These are phyloP conservation scores for Boletus vinaceobasis DNA, from an alignment of 768 basidiomycete genomes.

Conservation along the genomic window DNA sequence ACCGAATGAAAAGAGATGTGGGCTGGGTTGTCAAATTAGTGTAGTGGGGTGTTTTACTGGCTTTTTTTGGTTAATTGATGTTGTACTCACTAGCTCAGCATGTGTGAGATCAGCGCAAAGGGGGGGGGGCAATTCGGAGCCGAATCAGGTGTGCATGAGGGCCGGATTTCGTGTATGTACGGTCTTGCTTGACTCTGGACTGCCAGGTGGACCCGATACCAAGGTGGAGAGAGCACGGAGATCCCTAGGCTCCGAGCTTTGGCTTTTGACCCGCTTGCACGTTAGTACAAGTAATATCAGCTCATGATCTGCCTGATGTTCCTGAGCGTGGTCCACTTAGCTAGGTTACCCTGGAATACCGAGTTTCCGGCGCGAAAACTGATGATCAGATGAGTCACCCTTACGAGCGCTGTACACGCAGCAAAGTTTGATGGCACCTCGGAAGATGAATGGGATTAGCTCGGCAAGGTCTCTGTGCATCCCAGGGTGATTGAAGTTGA, in stretches of 20 bases:
- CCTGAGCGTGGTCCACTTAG: no score
- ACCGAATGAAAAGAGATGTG: slow-evolving; percentile 49
- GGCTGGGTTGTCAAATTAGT: background rate
- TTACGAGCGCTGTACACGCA: no score
- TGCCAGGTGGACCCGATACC: no score
- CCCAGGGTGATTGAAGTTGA: no score
- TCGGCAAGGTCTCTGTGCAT: no score
- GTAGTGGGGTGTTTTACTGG: no score
- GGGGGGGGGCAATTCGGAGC: background rate
- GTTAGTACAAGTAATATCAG: background rate
- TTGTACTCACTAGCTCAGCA: no score
- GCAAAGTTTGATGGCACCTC: background rate
- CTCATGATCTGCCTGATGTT: background rate
- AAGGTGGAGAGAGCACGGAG: background rate
- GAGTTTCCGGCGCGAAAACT: background rate
- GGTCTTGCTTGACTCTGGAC: no score
- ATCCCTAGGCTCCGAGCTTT: background rate
- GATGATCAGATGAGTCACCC: no score
- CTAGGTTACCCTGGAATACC: background rate
- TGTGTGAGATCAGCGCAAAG: no score
- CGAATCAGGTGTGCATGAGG: background rate
- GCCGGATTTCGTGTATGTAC: background rate
- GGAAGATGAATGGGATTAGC: no score
- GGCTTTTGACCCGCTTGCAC: background rate
- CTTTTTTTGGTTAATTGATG: background rate